A percentile compares a stretch with the other conserved stretches of the same genome.
Evolutionary conservation across 306 rosid genomes (phyloP).

Genomic region (Dicorynia guianensis): DNA sequence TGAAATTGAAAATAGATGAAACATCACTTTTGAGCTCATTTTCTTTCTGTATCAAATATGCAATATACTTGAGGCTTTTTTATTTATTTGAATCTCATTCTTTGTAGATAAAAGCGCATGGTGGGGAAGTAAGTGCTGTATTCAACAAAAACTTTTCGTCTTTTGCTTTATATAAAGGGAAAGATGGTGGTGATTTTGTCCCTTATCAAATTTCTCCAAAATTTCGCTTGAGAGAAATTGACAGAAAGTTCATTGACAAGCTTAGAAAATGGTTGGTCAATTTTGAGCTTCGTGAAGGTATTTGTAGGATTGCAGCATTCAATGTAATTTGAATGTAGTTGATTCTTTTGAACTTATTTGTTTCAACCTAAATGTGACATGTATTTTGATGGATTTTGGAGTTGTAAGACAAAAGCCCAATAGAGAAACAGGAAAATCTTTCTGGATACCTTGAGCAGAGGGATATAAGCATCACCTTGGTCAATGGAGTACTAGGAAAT

Average conservation of each 20-base stretch:
- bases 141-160: conserved; percentile 60
- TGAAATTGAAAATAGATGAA: neutral
- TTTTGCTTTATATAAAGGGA: conserved; percentile 71
- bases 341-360: conserved; percentile 1
- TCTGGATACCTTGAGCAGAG: too few species aligned
- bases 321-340: neutral
- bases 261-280: conserved; percentile 69
- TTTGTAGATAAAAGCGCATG: conserved; percentile 54
- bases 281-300: conserved; percentile 66
- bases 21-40: conserved; percentile 6
- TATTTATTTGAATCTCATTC: neutral
- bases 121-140: conserved; percentile 53
- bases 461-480: too few species aligned
- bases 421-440: too few species aligned
- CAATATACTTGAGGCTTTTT: neutral
- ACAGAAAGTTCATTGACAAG: conserved; percentile 37
- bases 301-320: neutral
- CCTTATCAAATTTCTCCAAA: conserved; percentile 64
- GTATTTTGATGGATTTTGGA: neutral
- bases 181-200: conserved; percentile 35
- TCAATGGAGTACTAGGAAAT: too few species aligned
- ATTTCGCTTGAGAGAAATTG: conserved; percentile 48
- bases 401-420: neutral
- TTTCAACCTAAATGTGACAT: neutral
- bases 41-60: neutral